Evolutionary conservation across 768 basidiomycete species (phyloP).

Genomic region (Lanmaoa rubissima): DNA sequence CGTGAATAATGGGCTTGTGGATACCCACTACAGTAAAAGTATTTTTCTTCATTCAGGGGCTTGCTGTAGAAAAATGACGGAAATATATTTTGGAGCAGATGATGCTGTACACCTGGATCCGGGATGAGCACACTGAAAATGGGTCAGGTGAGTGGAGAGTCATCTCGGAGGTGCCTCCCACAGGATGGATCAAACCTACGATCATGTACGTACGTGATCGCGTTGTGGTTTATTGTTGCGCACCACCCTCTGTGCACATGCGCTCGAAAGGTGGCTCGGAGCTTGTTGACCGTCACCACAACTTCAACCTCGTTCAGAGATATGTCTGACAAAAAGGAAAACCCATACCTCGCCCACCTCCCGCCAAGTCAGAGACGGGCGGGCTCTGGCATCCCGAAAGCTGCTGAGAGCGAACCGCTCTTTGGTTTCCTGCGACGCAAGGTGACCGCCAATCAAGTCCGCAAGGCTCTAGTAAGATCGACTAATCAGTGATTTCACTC

Average conservation of each 20-base stretch:
- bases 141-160: too few species aligned
- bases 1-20: too few species aligned
- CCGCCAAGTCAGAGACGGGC: constrained; percentile 32
- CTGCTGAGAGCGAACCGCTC: constrained; percentile 53
- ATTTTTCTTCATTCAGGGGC: background rate
- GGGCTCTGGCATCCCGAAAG: constrained; percentile 3
- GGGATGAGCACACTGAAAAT: too few species aligned
- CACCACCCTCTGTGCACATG: background rate
- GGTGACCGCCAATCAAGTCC: constrained; percentile 64
- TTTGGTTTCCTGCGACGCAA: constrained; percentile 72
- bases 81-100: background rate
- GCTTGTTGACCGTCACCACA: constrained; percentile 1
- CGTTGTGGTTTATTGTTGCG: too few species aligned
- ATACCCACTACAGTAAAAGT: too few species aligned
- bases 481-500: background rate
- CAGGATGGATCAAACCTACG: too few species aligned
- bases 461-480: constrained; percentile 62
- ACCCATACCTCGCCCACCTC: constrained; percentile 55
- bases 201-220: too few species aligned
- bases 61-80: background rate
- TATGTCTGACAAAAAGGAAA: constrained; percentile 34
- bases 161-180: too few species aligned
- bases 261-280: background rate
- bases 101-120: background rate
- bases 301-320: background rate